Base-by-base conservation (phyloP, 371 early-diverging fungal species). In the Nematocida sp. region DNA sequence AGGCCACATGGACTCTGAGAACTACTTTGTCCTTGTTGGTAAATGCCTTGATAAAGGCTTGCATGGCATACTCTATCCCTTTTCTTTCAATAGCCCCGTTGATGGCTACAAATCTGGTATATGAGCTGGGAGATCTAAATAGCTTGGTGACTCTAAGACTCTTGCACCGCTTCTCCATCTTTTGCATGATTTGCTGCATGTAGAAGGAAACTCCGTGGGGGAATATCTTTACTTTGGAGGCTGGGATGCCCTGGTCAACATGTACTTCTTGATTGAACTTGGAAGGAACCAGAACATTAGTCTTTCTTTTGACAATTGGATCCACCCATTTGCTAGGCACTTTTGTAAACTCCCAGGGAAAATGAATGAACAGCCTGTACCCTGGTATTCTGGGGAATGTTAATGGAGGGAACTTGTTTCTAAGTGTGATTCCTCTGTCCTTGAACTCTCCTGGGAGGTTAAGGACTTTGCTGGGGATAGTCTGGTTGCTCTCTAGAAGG, bases 271-370 rank as follows among this genome's bases (percentile, higher is more conserved):
- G 17, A 4, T 17, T 19, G 35, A 58, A 70, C 9, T 13, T 29
- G 3, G 74, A 70, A 31, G 74, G 74, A 1, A 52, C 34, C 9
- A 70, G 9, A 32, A 70, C 25, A 5, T 58, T 11, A 9, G 25
- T 49, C 9, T 27, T 31, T 37, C 37, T 3, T 27, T 32, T 17
- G 19, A 9, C 13, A 17, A 70, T 5, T 15, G 55, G 58, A 1
- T 60, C 41, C 15, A 25, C 35, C 58, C 74, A 57, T n/a, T 21
- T 23, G 5, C 15, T 9, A 0, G 74, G 55, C 23, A 57, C 47
- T 17, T 15, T 7, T 23, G 25, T 40, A 29, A 70, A 70, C 74
- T 70, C 74, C 74, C 74, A 70, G 0, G 74, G 74, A 25, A 57
- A 70, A 32, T 70, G 57, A 2, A 61, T 29, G 27, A 48, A 40